Evolutionary conservation across 2,329 filamentous ascomycete species (phyloP), one percentile per base, ranked within the genome.

Genomic region (Tolypocladium cylindrosporum): DNA sequence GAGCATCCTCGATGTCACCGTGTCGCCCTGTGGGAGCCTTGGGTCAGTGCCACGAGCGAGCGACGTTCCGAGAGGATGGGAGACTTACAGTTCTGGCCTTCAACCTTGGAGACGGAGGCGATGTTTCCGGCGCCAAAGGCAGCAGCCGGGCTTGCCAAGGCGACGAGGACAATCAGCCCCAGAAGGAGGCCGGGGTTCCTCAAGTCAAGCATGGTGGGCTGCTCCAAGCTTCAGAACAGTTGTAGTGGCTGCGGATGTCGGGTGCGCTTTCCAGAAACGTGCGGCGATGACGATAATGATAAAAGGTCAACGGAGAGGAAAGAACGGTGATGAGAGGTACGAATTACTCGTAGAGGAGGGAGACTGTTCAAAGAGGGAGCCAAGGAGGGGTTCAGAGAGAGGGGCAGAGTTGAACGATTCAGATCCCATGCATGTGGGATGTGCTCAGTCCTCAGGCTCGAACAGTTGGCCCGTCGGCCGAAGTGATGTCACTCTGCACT

Each of bases 111-210:
- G 60, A 90, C 81, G 59, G 87, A 85, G 48, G 89, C 90, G 70
- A 96, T 94, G 73, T 95, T 95, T 61, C 91, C 91, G 66, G 91
- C 91, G 64, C 91, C 91, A 69, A 96, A 96, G 57, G 89, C 90
- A 64, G 87, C 79, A 41, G 84, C 82, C 21, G 88, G 89, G 60
- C 79, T 79, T 57, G 86, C 83, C 67, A 90, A 83, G 63, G 83
- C 75, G 65, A 91, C 77, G 64, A 93, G 75, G 63, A 90, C 68
- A 57, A 82, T 71, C 64, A 86, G 67, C 66, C 78, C 80, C 71
- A 84, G 68, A 60, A 84, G 67, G 66, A 82, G 71, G 67, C 77
- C 75, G 64, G 75, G 75, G 56, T 74, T 74, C 68, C 75, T 79
- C 62, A 76, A 67, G 61, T 73, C 71, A 64, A 77, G 71, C 82